Percentiles rank a stretch among this genome's conserved stretches.
phyloP scores from a whole-genome alignment of 306 rosid genomes.

The Acmispon strigosus region DNA sequence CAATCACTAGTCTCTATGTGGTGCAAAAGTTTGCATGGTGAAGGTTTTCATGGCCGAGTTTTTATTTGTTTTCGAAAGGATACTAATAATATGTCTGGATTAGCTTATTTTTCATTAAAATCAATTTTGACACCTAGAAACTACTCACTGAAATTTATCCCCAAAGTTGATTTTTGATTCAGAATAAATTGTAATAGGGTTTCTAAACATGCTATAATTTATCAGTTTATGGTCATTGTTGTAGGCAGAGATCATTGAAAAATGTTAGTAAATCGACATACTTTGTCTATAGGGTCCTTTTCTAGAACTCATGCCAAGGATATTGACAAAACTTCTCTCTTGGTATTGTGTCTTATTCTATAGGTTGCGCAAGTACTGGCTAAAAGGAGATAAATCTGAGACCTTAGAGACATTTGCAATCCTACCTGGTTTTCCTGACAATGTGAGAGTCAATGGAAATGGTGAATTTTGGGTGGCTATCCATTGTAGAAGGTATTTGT shows the following conservation, averaged over 20 bases:
- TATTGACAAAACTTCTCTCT: not conserved
- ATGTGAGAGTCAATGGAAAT: conserved; percentile 52
- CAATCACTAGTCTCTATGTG: not conserved
- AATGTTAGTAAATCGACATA: not conserved
- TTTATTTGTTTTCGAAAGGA: too few species aligned
- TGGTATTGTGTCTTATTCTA: not conserved
- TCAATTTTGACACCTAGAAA: too few species aligned
- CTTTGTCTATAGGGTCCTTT: not conserved
- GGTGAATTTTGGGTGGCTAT: conserved; percentile 82
- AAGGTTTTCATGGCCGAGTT: not conserved
- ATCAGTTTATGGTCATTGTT: not conserved
- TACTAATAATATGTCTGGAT: too few species aligned
- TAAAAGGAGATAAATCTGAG: conserved; percentile 76
- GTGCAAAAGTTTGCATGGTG: not conserved
- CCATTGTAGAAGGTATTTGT: conserved; percentile 41
- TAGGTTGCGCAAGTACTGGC: conserved; percentile 61
- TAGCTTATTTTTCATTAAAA: too few species aligned
- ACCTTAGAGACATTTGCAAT: conserved; percentile 53
- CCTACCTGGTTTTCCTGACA: conserved; percentile 78
- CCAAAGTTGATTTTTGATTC: too few species aligned
- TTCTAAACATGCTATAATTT: not conserved
- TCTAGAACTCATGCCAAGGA: not conserved
- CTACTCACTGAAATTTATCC: too few species aligned
- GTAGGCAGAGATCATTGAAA: not conserved
- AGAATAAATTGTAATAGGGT: too few species aligned